Evolutionary conservation across 2,329 filamentous ascomycete species (phyloP), one percentile per base, ranked within the genome.

Genomic region (Aphanoascus verrucosus): DNA sequence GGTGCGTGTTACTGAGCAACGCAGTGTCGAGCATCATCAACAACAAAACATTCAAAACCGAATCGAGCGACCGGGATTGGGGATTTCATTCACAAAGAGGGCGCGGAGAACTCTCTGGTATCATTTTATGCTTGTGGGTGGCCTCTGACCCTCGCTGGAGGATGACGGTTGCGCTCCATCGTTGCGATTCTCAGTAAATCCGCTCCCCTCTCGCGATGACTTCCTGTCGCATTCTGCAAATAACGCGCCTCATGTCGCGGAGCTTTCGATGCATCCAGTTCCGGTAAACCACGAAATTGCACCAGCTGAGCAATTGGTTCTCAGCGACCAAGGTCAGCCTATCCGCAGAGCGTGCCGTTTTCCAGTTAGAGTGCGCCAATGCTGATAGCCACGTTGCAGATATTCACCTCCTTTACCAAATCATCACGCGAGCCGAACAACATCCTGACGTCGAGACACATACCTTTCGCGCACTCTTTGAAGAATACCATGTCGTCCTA

Each of bases 401-500:
- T 72, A 86, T 95, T 67, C 78, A 80, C 57, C 77, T 88, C 57
- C 76, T 95, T 55, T 85, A 88, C 68, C 77, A 85, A 55, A 86
- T 95, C 63, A 83, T 94, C 63, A 74, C 76, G 56, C 77, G 78
- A 61, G 89, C 87, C 42, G 81, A 90, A 69, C 73, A 79, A 40
- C 76, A 86, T 31, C 75, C 80, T 1, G 78, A 83, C 54, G 77
- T 77, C 47, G 79, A 85, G 61, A 77, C 79, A 53, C 75, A 85
- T 19, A 83, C 86, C 2, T 88, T 85, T 55, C 82, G 83, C 63
- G 87, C 88, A 8, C 77, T 95, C 15, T 94, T 94, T 69, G 77
- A 78, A 51, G 87, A 88, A 31, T 94, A 94, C 65, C 85, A 93
- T 64, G 76, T 80, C 53, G 77, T 90, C 41, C 78, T 94, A n/a